Conservation (phyloP, 1,284 basidiomycete species). For the Apiotrichum porosum region DNA sequence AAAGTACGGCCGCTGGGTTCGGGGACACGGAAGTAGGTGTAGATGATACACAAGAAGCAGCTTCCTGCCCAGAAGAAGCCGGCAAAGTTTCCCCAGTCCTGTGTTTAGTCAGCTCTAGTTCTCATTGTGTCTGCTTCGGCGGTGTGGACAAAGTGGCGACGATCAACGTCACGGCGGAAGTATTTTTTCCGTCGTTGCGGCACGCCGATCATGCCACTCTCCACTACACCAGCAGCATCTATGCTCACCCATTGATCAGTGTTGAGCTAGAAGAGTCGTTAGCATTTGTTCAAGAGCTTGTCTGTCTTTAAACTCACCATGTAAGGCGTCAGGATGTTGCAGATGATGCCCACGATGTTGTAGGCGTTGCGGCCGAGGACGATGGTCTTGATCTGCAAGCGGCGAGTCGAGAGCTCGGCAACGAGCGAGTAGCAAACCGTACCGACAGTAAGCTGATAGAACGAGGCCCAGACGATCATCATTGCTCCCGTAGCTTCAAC, state of each 20-base stretch:
- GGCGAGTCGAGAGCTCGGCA: conserved; percentile 51
- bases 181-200: too few species aligned
- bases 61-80: conserved; percentile 30
- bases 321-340: conserved; percentile 48
- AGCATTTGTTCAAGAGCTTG: too few species aligned
- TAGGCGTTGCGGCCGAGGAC: conserved; percentile 51
- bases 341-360: conserved; percentile 48
- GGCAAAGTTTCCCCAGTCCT: conserved; percentile 39
- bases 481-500: conserved; percentile 49
- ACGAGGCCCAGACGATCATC: conserved; percentile 49
- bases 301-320: conserved; percentile 29
- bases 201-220: too few species aligned
- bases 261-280: too few species aligned
- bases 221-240: too few species aligned
- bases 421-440: conserved; percentile 46
- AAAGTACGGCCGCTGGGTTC: conserved; percentile 47
- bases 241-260: too few species aligned
- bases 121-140: too few species aligned
- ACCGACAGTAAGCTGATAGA: conserved; percentile 47
- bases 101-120: neutral
- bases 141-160: too few species aligned
- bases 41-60: conserved; percentile 37
- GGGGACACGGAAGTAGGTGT: conserved; percentile 31
- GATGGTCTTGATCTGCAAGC: conserved; percentile 54
- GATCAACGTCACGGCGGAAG: too few species aligned